Evolutionary conservation across 306 rosid genomes (phyloP), one percentile per base, ranked within the genome.

Genomic region (Inga leiocalycina): DNA sequence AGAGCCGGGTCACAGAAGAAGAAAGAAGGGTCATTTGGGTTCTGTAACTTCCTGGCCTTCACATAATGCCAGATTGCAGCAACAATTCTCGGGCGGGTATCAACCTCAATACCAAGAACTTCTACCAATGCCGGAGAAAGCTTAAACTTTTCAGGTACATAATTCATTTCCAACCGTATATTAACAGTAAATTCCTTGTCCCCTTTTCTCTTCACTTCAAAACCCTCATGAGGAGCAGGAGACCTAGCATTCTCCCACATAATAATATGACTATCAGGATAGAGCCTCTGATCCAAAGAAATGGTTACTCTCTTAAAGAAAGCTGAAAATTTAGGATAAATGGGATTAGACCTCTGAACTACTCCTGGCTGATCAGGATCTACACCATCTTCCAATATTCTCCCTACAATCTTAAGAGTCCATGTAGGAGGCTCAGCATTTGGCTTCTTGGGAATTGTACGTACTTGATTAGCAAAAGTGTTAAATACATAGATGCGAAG

Each of bases 1-100:
- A 97, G 99, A 30, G 98, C 91, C 22, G 86, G 95, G 83, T 97
- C 99, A 32, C 99, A 97, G 79, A 78, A 83, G 75, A 97, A 97
- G 86, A 86, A 86, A 37, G 99, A 88, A 13, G 98, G 97, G 81
- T 97, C 99, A 35, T 84, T 87, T 32, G 92, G 95, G 89, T 86
- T 91, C 87, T 97, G 99, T 88, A 97, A 87, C 78, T 94, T 97
- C 86, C 99, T 88, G 78, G 99, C 99, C 91, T 97, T 97, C 80
- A 97, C 99, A 89, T 97, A 97, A 88, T 97, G 98, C 99, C 99
- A 97, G 78, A 97, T 92, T 2, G 99, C 98, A 80, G 97, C 95
- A 79, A 97, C 90, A 77, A 97, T 91, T 86, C 99, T 90, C 0
- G 99, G 98, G 52, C 98, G 98, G 78, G 99, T 91, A 83, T 97